A percentile compares a stretch with the other conserved stretches of the same genome.
These are phyloP conservation scores for Oryza glumipatula DNA, from an alignment of 176 grass and related monocot genomes.

Conservation along the genomic window DNA sequence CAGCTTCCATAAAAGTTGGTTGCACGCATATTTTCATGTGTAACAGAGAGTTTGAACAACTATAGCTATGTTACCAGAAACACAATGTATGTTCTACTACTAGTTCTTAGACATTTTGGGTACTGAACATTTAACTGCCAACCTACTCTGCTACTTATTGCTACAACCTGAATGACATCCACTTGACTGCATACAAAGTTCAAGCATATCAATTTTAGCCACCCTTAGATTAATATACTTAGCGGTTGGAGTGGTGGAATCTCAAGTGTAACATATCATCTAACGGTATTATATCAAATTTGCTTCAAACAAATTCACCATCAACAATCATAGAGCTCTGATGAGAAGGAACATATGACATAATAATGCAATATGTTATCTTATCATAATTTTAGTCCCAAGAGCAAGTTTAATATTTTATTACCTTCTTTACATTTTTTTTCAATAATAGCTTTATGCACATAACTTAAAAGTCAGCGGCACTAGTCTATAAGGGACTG, in stretches of 20 bases:
- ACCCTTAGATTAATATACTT: not conserved
- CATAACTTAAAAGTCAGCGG: not conserved
- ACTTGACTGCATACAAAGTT: not conserved
- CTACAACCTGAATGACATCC: not conserved
- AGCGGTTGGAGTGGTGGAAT: not conserved
- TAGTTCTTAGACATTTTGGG: not conserved
- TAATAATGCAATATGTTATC: not conserved
- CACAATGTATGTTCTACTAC: not conserved
- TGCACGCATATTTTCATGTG: not conserved
- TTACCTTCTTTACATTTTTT: conserved; percentile 2
- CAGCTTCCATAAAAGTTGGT: conserved; percentile 4
- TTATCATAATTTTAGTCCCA: not conserved
- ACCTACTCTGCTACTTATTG: not conserved
- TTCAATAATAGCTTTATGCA: not conserved
- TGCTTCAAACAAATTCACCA: not conserved
- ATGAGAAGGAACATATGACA: not conserved
- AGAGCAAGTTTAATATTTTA: not conserved
- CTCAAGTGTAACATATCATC: not conserved
- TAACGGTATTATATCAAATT: not conserved
- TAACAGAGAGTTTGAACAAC: not conserved
- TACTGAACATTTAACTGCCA: not conserved
- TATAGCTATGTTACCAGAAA: not conserved
- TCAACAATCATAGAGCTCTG: not conserved
- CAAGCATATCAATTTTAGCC: conserved; percentile 1
- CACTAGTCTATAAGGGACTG: not conserved